Base-by-base conservation (phyloP, 139 green algal genomes). In the Diplosphaera chodatii region DNA sequence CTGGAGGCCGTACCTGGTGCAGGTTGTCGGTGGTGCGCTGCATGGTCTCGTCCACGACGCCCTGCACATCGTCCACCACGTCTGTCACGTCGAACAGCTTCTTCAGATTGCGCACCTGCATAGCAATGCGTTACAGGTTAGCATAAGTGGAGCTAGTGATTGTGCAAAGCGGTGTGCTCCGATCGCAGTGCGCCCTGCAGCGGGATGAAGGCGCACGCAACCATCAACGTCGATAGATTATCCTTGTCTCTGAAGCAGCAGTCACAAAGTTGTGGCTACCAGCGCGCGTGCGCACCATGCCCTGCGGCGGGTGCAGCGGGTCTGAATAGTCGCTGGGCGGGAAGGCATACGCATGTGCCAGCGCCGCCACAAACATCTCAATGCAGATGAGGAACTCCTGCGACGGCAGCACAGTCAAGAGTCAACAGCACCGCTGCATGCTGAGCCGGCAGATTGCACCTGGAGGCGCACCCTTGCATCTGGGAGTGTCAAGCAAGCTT, bases 291-390 rank as follows among this genome's bases (percentile, higher is more conserved):
- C 48, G 48, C 48, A 90, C 78, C 74, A 97, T 92, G 64, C 87
- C 84, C 63, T 79, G 77, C 16, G 68, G 68, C 29, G 70, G 70
- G 28, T 78, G 74, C 31, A 63, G 40, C 67, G 83, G 79, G 64
- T 91, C 83, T 81, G 90, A 86, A 68, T 91, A 94, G 65, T 94
- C 88, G 22, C 82, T 72, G 0, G 94, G 86, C 0, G 94, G 91
- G 88, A 98, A 99, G 70, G 88, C 87, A 72, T 95, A 94, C 0
- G 92, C 85, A 76, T 97, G 90, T 41, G 87, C 88, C 34, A 98
- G 74, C 0, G 95, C 90, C 1, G 92, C 92, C 23, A 95, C 69
- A 74, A 98, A 97, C 93, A 98, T 98, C 84, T 98, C 94, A 2
- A 98, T 89, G 77, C 93, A 96, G 75, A 97, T 94, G 28, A 97